Base-by-base conservation (phyloP, 192 early-diverging fungal species). In the Geranomyces variabilis region DNA sequence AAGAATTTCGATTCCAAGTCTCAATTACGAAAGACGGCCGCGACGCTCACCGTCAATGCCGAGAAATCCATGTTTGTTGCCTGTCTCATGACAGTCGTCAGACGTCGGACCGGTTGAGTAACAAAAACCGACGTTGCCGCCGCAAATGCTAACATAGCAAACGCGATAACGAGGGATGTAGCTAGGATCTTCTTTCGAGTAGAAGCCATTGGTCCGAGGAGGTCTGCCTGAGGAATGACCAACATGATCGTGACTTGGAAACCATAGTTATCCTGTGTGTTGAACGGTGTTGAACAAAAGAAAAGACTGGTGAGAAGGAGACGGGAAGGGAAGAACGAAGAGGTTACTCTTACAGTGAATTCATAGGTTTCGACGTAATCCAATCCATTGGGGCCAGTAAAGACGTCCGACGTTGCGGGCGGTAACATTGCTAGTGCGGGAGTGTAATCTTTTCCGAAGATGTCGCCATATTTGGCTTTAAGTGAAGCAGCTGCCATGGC, bases 61-160 rank as follows among this genome's bases (percentile, higher is more conserved):
- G 66, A 49, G 24, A 69, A 69, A 31, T 69, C 68, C 29, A 69
- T 41, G 1, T 56, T 59, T 21, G 68, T 69, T 17, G 68, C 68
- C 10, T 29, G 17, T 19, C 36, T 5, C 68, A 69, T 69, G 28
- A 69, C 55, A 15, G 6, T 57, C 15, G 68, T 41, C 31, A 69
- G 57, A 30, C 28, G 51, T 1, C n/a, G 14, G 26, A 69, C 29
- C 22, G 68, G 68, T 4, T 21, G 53, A 31, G 41, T 44, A 19
- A 69, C 26, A 30, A 69, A 34, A 46, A 41, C 21, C 5, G 22
- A 30, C 13, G 41, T 28, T 28, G 41, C 68, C 9, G 55, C 57
- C 4, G 68, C 68, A 17, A 69, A 41, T 19, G 19, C 5, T 19
- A 69, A 14, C 68, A 69, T 69, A 17, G 29, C 53, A 14, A 45